phyloP scores from a whole-genome alignment of 73 alveolate genomes.

The Durusdinium trenchii region DNA sequence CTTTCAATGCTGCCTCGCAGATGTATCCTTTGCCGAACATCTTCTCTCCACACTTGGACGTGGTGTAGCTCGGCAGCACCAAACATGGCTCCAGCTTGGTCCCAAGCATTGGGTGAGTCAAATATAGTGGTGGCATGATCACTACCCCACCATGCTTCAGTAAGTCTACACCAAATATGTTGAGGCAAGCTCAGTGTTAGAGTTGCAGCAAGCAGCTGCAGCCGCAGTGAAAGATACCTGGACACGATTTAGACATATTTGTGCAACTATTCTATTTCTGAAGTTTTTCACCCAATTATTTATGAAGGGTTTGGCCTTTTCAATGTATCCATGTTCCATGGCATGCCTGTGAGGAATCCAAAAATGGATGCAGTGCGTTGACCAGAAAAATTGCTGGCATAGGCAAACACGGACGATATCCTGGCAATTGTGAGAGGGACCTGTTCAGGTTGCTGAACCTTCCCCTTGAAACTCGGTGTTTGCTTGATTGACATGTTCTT shows the following conservation, averaged over 20 bases:
- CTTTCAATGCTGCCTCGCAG: not conserved
- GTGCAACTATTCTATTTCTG: not conserved
- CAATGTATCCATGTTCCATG: not conserved
- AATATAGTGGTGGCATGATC: not conserved
- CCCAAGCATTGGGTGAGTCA: not conserved
- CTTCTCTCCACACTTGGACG: constrained; percentile 11
- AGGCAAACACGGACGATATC: not conserved
- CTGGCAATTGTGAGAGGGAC: not conserved
- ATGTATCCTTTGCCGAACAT: not conserved
- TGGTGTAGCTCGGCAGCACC: not conserved
- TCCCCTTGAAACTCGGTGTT: not conserved
- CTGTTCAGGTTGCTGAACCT: not conserved
- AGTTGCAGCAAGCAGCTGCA: not conserved
- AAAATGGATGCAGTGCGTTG: not conserved
- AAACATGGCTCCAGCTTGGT: not conserved
- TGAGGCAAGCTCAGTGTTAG: not conserved
- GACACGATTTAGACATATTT: not conserved
- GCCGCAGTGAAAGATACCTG: not conserved
- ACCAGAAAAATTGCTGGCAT: not conserved
- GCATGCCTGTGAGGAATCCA: not conserved
- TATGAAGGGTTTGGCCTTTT: not conserved
- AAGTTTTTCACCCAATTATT: not conserved
- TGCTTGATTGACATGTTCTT: not conserved
- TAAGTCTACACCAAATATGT: not conserved
- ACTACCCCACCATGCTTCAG: not conserved